Conservation (phyloP, 2,329 filamentous ascomycete genomes). For the Paecilomyces sp. region DNA sequence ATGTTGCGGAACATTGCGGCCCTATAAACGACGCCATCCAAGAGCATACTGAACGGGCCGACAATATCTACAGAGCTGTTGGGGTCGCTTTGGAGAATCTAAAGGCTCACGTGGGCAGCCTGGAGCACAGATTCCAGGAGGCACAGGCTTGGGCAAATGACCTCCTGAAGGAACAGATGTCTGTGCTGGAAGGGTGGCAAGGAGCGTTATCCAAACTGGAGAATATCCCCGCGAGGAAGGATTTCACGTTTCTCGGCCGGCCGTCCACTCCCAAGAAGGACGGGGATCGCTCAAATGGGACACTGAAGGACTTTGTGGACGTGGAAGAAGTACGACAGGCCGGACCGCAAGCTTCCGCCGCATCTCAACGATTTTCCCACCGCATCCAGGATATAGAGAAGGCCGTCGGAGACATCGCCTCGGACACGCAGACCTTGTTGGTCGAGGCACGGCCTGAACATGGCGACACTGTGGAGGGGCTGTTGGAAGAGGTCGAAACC, state of each 20-base stretch:
- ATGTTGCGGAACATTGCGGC: constrained; percentile 61
- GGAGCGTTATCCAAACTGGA: constrained; percentile 28
- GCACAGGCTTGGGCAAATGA: constrained; percentile 40
- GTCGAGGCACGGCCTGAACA: constrained; percentile 43
- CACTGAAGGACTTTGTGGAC: constrained; percentile 70
- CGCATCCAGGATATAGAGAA: constrained; percentile 57
- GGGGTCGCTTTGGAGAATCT: constrained; percentile 77
- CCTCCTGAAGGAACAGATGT: constrained; percentile 36
- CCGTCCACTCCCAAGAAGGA: constrained; percentile 33
- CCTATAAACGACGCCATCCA: constrained; percentile 56
- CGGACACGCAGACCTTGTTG: constrained; percentile 40
- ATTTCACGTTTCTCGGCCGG: constrained; percentile 34
- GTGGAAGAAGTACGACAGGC: constrained; percentile 65
- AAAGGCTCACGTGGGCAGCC: constrained; percentile 39
- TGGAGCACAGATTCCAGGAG: constrained; percentile 40
- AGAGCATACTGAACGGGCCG: constrained; percentile 40
- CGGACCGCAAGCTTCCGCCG: constrained; percentile 55
- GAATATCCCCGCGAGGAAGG: constrained; percentile 36
- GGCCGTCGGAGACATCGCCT: constrained; percentile 53
- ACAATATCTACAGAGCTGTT: constrained; percentile 64
- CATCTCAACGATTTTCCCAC: constrained; percentile 53
- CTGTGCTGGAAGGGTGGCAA: constrained; percentile 38
- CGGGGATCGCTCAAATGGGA: constrained; percentile 45
- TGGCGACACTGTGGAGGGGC: constrained; percentile 56
- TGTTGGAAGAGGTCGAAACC: constrained; percentile 79